Evolutionary conservation across 192 early-diverging fungal genomes (phyloP), one percentile per base, ranked within the genome.

Genomic region (Coemansia sp.): DNA sequence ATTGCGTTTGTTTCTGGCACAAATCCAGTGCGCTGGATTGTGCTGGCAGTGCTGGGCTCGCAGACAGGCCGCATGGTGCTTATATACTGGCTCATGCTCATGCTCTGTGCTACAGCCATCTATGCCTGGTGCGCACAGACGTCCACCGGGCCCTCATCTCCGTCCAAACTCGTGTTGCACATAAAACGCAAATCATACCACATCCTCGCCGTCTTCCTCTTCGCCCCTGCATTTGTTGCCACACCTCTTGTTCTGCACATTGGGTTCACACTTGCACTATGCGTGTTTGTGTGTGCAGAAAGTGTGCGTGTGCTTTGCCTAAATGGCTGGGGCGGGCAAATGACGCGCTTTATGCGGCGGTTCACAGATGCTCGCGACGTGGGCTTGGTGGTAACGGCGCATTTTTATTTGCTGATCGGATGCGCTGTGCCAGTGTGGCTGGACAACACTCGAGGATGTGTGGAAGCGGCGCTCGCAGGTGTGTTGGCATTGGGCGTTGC

Each of bases 351-450:
- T 64, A 55, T 97, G 68, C 69, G 78, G 17, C 81, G 84, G 35
- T 98, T 98, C 72, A 80, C 93, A n/a, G 94, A 96, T 60, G 73
- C 83, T 39, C 86, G 92, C 10, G 96, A 98, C 61, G 71, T 85
- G 2, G 96, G 94, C 19, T 85, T 86, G 0, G 84, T 90, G 25
- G 90, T 98, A 6, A 73, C 96, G 3, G 89, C 91, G 27, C 96
- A 98, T 63, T 73, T 97, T 41, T 96, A 96, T 58, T 76, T 98
- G 17, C 70, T 98, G 8, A 32, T 93, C 21, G 96, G 96, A 5
- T 98, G 96, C 70, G 95, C 94, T 2, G 62, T 87, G 17, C 91
- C 94, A 0, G 88, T 97, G 23, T 98, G 94, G 93, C 74, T 97
- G 22, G 85, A 84, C 65, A 75, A 87, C 72, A 17, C 57, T 73